Evolutionary conservation across 345 rosid genomes (phyloP).

Genomic region (Aethionema arabicum): DNA sequence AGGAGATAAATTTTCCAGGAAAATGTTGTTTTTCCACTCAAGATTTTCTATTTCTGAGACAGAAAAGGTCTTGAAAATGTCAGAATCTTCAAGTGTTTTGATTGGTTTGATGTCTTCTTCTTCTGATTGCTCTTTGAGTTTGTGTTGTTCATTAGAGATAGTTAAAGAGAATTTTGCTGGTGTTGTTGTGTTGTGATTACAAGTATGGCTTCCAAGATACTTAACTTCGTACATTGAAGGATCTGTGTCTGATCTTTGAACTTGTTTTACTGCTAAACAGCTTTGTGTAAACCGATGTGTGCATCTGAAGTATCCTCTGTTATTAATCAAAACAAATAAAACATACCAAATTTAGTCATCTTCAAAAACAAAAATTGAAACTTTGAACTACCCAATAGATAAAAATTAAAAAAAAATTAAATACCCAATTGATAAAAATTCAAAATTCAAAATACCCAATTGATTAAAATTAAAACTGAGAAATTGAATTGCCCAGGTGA

Average conservation of each 20-base stretch:
- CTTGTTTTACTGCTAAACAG: constrained; percentile 85
- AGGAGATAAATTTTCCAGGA: constrained; percentile 31
- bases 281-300: constrained; percentile 58
- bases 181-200: constrained; percentile 35
- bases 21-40: constrained; percentile 25
- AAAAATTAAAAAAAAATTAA: no score
- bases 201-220: constrained; percentile 70
- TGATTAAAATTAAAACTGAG: not conserved
- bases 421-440: not conserved
- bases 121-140: constrained; percentile 22
- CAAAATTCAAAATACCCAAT: not conserved
- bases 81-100: constrained; percentile 24
- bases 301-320: constrained; percentile 93
- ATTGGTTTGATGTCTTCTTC: constrained; percentile 30
- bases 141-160: constrained; percentile 6
- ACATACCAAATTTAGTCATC: constrained; percentile 12
- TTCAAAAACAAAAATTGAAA: not conserved
- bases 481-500: not conserved
- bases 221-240: constrained; percentile 57
- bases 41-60: constrained; percentile 25
- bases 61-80: constrained; percentile 38
- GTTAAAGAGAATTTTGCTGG: constrained; percentile 29
- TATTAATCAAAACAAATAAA: constrained; percentile 22
- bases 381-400: not conserved
- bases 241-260: constrained; percentile 76